Conservation (phyloP, 495 filamentous ascomycete species). For the Neurospora tetrasperma region DNA sequence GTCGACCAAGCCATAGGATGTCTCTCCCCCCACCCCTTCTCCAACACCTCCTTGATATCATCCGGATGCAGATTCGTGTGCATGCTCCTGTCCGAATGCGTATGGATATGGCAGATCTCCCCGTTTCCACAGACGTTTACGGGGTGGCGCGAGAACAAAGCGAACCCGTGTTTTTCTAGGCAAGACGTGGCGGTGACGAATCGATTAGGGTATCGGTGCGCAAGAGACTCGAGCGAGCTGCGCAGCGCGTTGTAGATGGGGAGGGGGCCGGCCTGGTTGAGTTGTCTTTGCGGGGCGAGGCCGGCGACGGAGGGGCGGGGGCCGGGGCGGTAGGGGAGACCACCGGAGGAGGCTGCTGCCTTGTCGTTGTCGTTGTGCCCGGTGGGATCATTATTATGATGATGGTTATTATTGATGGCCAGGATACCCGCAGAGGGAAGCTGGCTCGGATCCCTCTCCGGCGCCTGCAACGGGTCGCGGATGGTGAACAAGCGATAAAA, state of each 20-base stretch:
- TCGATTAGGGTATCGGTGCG: slow-evolving; percentile 32
- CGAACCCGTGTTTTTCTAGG: slow-evolving; percentile 71
- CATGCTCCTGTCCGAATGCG: slow-evolving; percentile 54
- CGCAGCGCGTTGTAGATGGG: slow-evolving; percentile 44
- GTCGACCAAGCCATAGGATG: slow-evolving; percentile 61
- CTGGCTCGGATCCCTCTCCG: slow-evolving; percentile 23
- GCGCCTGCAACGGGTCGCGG: slow-evolving; percentile 44
- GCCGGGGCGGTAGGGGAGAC: slow-evolving; percentile 49
- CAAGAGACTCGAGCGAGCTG: slow-evolving; percentile 40
- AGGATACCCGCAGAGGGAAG: slow-evolving; percentile 32
- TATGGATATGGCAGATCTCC: slow-evolving; percentile 76
- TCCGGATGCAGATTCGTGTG: slow-evolving; percentile 70
- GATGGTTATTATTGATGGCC: neutral
- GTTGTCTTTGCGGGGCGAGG: slow-evolving; percentile 72
- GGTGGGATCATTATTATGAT: too few relatives aligned
- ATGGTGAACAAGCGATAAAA: slow-evolving; percentile 48
- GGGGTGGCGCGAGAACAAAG: slow-evolving; percentile 52
- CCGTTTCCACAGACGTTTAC: slow-evolving; percentile 57
- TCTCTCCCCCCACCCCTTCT: slow-evolving; percentile 82
- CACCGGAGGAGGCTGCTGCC: too few relatives aligned
- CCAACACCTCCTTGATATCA: slow-evolving; percentile 66
- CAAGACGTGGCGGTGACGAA: slow-evolving; percentile 56
- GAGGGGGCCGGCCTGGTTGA: slow-evolving; percentile 48
- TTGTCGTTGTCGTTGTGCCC: too few relatives aligned
- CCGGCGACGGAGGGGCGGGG: slow-evolving; percentile 56